A percentile compares a stretch with the other conserved stretches of the same genome.
These are phyloP conservation scores for Mollisia scopiformis DNA, from an alignment of 2,329 filamentous ascomycete genomes.

Conservation along the genomic window DNA sequence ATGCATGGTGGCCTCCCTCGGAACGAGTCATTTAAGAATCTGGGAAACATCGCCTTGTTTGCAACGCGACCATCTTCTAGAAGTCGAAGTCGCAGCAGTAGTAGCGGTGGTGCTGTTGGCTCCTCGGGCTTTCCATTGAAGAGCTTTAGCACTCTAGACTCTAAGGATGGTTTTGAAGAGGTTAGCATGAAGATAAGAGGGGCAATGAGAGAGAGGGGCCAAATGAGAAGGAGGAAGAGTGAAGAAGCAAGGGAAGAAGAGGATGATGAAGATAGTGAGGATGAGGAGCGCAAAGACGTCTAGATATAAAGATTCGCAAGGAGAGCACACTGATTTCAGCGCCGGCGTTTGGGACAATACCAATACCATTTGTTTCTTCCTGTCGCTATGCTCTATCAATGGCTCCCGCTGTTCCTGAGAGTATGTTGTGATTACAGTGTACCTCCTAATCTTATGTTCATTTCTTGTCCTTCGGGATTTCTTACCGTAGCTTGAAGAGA, in stretches of 20 bases:
- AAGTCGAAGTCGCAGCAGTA: conserved; percentile 71
- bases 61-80: conserved; percentile 84
- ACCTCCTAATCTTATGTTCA: no score
- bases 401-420: no score
- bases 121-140: conserved; percentile 67
- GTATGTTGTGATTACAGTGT: no score
- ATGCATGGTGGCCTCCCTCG: conserved; percentile 58
- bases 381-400: not conserved
- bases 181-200: conserved; percentile 82
- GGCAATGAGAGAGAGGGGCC: conserved; percentile 80
- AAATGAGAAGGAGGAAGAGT: conserved; percentile 50
- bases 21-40: conserved; percentile 93
- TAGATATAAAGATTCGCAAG: conserved; percentile 12
- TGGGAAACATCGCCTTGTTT: conserved; percentile 87
- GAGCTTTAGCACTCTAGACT: conserved; percentile 69
- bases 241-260: conserved; percentile 44
- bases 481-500: no score
- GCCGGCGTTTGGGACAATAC: conserved; percentile 19
- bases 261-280: conserved; percentile 40
- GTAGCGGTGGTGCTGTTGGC: conserved; percentile 64
- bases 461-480: no score
- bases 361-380: conserved; percentile 17
- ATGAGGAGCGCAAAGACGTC: conserved; percentile 31
- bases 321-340: conserved; percentile 10
- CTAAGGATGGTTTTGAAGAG: conserved; percentile 75